These are phyloP conservation scores for Colletotrichum incanum DNA, from an alignment of 2,329 filamentous ascomycete species.

Conservation along the genomic window DNA sequence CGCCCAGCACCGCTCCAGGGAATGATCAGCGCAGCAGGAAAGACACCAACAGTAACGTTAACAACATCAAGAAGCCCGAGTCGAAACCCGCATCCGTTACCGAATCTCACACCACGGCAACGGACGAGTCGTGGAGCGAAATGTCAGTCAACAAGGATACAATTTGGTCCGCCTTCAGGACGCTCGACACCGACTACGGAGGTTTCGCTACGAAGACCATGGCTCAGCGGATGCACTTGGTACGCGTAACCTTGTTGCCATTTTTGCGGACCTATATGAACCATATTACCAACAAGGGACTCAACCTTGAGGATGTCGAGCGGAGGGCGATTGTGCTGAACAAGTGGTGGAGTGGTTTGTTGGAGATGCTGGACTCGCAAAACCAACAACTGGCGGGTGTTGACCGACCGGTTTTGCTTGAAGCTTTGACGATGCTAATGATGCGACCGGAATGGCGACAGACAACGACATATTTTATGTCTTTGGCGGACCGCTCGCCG, in stretches of 20 bases:
- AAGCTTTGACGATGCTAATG: slow-evolving; percentile 87
- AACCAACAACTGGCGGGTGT: slow-evolving; percentile 81
- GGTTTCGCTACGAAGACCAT: slow-evolving; percentile 81
- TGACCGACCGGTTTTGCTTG: slow-evolving; percentile 86
- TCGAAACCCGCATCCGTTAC: slow-evolving; percentile 54
- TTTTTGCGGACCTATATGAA: slow-evolving; percentile 81
- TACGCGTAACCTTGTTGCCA: slow-evolving; percentile 80
- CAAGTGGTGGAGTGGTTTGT: slow-evolving; percentile 89
- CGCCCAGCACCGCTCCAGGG: slow-evolving; percentile 52
- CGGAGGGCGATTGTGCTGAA: slow-evolving; percentile 84
- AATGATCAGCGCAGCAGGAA: slow-evolving; percentile 22
- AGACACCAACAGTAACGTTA: slow-evolving; percentile 16
- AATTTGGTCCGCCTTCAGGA: slow-evolving; percentile 70
- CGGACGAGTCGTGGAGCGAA: slow-evolving; percentile 63
- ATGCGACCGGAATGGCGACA: slow-evolving; percentile 89
- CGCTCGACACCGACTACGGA: slow-evolving; percentile 64
- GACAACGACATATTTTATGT: slow-evolving; percentile 77
- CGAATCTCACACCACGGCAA: slow-evolving; percentile 56
- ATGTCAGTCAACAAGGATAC: slow-evolving; percentile 65
- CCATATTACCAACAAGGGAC: slow-evolving; percentile 74
- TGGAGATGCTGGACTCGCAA: slow-evolving; percentile 85
- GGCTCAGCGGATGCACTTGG: slow-evolving; percentile 80
- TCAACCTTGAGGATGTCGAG: slow-evolving; percentile 88
- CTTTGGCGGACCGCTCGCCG: slow-evolving; percentile 70
- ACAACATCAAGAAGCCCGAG: slow-evolving; percentile 14